phyloP scores from a whole-genome alignment of 148 eudicot genomes.

The Fagopyrum tataricum region DNA sequence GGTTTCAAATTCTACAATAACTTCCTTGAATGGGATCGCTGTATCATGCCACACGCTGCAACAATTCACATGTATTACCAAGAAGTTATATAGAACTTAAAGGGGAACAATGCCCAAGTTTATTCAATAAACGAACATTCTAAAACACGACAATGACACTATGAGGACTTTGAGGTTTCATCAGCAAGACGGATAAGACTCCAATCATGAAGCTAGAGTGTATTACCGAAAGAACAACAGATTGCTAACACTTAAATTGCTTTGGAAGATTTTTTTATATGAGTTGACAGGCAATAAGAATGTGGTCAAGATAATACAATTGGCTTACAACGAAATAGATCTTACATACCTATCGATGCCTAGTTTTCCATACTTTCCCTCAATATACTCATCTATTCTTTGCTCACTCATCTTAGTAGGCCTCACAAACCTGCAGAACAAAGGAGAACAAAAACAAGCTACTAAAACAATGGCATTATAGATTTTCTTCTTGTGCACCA shows the following conservation, averaged over 20 bases:
- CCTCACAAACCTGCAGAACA: conserved; percentile 81
- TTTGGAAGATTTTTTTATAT: background rate
- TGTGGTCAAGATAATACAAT: background rate
- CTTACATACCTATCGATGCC: conserved; percentile 73
- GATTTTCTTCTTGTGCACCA: background rate
- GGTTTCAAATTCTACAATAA: conserved; percentile 76
- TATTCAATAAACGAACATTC: background rate
- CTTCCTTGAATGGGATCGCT: conserved; percentile 76
- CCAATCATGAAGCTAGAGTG: background rate
- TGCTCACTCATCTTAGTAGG: conserved; percentile 75
- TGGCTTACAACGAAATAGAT: background rate
- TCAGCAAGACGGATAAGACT: background rate
- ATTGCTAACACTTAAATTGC: background rate
- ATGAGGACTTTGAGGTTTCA: background rate
- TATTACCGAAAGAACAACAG: background rate
- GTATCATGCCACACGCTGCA: conserved; percentile 99
- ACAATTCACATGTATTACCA: conserved; percentile 15
- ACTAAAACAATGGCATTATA: conserved; percentile 3
- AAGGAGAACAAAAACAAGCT: conserved; percentile 11
- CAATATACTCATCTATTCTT: conserved; percentile 69
- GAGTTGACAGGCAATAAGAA: background rate
- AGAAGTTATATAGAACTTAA: conserved; percentile 5
- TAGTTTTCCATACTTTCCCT: conserved; percentile 83
- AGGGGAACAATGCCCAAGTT: background rate
- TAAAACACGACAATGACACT: background rate